Percentiles rank a stretch among this genome's conserved stretches.
Conservation (phyloP, 257 asterid genomes). For the Fraxinus quadrangulata region DNA sequence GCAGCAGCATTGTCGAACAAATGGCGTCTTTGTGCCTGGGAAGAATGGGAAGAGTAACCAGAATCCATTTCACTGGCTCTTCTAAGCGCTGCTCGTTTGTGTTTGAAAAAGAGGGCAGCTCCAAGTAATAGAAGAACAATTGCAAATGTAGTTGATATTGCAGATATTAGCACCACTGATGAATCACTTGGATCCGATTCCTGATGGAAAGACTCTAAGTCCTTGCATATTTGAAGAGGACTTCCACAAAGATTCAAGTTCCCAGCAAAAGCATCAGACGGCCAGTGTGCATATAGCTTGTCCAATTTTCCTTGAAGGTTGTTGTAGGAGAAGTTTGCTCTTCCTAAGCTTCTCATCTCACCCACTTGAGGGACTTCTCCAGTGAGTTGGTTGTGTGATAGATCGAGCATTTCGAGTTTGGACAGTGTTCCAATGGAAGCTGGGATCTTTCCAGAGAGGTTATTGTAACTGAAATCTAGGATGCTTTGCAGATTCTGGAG, state of each 20-base stretch:
- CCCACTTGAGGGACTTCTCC: slow-evolving; percentile 80
- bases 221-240: slow-evolving; percentile 64
- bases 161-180: slow-evolving; percentile 63
- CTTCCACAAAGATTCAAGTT: slow-evolving; percentile 73
- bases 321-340: slow-evolving; percentile 78
- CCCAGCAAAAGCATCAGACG: slow-evolving; percentile 64
- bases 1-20: slow-evolving; percentile 49
- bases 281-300: slow-evolving; percentile 70
- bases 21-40: slow-evolving; percentile 68
- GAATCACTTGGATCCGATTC: slow-evolving; percentile 43
- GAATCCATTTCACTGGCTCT: slow-evolving; percentile 46
- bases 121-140: slow-evolving; percentile 56
- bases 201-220: slow-evolving; percentile 18
- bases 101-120: slow-evolving; percentile 64
- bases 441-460: slow-evolving; percentile 67
- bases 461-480: slow-evolving; percentile 79
- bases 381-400: slow-evolving; percentile 64
- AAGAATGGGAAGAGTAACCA: slow-evolving; percentile 62
- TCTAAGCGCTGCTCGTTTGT: slow-evolving; percentile 51
- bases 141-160: slow-evolving; percentile 50
- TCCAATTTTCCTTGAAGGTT: slow-evolving; percentile 65
- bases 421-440: slow-evolving; percentile 53
- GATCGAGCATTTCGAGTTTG: slow-evolving; percentile 80
- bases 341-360: slow-evolving; percentile 80
- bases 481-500: slow-evolving; percentile 75